Base-by-base conservation (phyloP, 176 grass and related monocot species). In the Eleusine coracana region DNA sequence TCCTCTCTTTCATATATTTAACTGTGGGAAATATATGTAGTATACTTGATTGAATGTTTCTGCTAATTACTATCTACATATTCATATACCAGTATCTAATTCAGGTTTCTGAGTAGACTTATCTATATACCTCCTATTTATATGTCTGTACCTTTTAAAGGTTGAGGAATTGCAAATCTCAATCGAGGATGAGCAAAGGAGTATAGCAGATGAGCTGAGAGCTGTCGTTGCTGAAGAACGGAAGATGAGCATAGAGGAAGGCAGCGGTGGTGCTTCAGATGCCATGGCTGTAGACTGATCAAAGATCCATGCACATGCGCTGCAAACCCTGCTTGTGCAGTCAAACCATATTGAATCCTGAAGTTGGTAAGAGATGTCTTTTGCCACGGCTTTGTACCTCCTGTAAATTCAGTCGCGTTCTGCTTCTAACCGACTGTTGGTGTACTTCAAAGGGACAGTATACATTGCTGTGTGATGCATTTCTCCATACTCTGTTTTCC, bases 151-250 rank as follows among this genome's bases (percentile, higher is more conserved):
- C 48, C 39, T 65, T 48, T 49, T 81, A 62, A 82, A 98, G 92
- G 90, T 98, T 23, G 96, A 98, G 12, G 92, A 95, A 83, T 77
- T 98, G 76, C 92, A 98, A 65, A 91, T 90, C 40, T 93, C 88
- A 0, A 84, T 87, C 6, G 90, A 98, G 80, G 92, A 95, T 86
- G 96, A 98, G 77, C 90, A 94, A 65, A 94, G 63, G 92, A 91
- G 65, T 74, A 79, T 87, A 81, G 85, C 87, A 27, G 94, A 94
- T 61, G 94, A 97, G 80, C 81, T 89, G 76, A 88, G 86, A 80
- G 77, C 81, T 1, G 63, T 82, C 4, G 55, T 82, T 4, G 55
- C 73, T 0, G 79, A 81, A 80, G 89, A 90, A 37, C 92, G 93
- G 80, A 95, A 95, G 82, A 50, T 86, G 60, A 85, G 71, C 82